A percentile compares a stretch with the other conserved stretches of the same genome.
Conservation (phyloP, 1,284 basidiomycete species). For the Albatrellus sp. region DNA sequence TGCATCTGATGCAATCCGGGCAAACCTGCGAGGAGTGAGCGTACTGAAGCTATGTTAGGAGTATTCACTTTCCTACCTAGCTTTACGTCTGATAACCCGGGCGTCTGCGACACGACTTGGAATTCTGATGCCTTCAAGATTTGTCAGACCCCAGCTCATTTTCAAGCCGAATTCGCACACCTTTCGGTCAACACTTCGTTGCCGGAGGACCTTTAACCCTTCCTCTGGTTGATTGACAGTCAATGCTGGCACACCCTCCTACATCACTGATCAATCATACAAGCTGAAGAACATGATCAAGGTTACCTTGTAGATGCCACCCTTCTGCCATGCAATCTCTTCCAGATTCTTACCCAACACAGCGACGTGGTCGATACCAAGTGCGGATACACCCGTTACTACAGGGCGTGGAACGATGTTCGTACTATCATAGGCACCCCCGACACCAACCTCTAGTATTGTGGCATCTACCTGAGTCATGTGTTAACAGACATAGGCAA, state of each 20-base stretch:
- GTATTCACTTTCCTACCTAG: constrained; percentile 38
- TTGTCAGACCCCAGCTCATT: background rate
- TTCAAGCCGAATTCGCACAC: constrained; percentile 22
- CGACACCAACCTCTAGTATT: constrained; percentile 94
- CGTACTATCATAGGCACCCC: constrained; percentile 91
- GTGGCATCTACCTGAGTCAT: constrained; percentile 63
- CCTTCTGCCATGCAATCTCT: constrained; percentile 94
- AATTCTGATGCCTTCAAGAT: constrained; percentile 49
- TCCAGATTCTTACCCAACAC: constrained; percentile 83
- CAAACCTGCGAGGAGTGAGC: constrained; percentile 40
- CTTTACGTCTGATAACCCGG: constrained; percentile 38
- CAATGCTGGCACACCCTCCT: constrained; percentile 78
- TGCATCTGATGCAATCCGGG: constrained; percentile 82
- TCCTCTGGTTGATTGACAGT: constrained; percentile 69
- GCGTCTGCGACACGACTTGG: constrained; percentile 35
- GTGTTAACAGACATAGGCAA: background rate
- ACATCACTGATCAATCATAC: constrained; percentile 1
- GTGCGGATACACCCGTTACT: constrained; percentile 80
- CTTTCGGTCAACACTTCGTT: constrained; percentile 56
- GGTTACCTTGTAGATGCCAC: constrained; percentile 86
- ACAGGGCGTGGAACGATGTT: constrained; percentile 89
- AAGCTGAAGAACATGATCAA: background rate
- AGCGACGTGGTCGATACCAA: constrained; percentile 90
- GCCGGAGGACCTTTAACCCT: constrained; percentile 53
- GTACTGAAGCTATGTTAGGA: background rate